A percentile compares a stretch with the other conserved stretches of the same genome.
These are phyloP conservation scores for Umbilicus rupestris DNA, from an alignment of 164 flowering plant species.

Conservation along the genomic window DNA sequence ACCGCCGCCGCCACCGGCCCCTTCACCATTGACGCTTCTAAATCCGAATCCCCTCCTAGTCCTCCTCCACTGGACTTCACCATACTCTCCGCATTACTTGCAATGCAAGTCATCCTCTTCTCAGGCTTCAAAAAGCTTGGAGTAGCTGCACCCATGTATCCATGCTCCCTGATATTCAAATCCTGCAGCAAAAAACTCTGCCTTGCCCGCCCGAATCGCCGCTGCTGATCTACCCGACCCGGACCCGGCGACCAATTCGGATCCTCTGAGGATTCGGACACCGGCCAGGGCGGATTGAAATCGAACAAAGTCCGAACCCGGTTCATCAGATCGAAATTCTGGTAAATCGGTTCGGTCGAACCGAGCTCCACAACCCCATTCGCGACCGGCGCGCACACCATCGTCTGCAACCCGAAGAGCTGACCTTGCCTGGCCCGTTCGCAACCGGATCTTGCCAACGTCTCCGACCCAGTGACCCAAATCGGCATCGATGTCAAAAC, in stretches of 20 bases:
- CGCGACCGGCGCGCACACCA: constrained; percentile 65
- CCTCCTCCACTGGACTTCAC: constrained; percentile 28
- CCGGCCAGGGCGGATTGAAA: constrained; percentile 29
- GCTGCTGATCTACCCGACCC: background rate
- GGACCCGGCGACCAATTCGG: constrained; percentile 67
- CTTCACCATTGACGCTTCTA: constrained; percentile 61
- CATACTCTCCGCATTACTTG: constrained; percentile 27
- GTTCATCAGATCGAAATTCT: constrained; percentile 64
- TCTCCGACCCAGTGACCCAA: constrained; percentile 61
- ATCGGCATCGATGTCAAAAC: constrained; percentile 30
- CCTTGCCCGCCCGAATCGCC: background rate
- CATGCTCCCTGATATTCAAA: background rate
- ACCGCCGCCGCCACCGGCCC: constrained; percentile 57
- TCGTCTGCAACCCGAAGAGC: constrained; percentile 63
- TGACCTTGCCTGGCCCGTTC: constrained; percentile 68
- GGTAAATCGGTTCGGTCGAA: constrained; percentile 54
- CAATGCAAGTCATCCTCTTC: no score
- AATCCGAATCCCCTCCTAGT: constrained; percentile 54
- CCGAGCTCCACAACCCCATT: constrained; percentile 87
- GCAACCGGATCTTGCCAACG: constrained; percentile 38
- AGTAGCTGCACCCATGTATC: background rate
- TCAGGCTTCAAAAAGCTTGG: constrained; percentile 38
- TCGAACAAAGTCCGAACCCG: constrained; percentile 60
- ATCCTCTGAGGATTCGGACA: constrained; percentile 49
- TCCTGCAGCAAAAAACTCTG: background rate